phyloP scores from a whole-genome alignment of 2,329 filamentous ascomycete genomes.

The Raffaelea albimanens region DNA sequence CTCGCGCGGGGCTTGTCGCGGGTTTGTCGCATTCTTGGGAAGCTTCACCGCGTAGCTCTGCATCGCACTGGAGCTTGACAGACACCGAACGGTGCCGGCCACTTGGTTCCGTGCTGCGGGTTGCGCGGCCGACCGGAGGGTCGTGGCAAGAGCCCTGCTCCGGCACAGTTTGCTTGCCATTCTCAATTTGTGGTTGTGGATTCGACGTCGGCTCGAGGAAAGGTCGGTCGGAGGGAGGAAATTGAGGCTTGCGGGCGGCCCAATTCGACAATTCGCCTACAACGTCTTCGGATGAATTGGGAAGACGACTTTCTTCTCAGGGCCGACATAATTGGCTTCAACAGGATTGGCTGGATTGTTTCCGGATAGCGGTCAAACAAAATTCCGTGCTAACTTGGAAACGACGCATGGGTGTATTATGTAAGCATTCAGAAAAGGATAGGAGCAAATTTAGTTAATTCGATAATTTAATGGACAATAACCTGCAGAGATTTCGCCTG shows the following conservation, averaged over 20 bases:
- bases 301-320: slow-evolving; percentile 5
- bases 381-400: no score
- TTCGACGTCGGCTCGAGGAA: slow-evolving; percentile 23
- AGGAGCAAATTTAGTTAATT: no score
- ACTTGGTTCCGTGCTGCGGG: background rate
- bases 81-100: slow-evolving; percentile 29
- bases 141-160: slow-evolving; percentile 45
- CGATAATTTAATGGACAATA: no score
- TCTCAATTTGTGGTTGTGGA: slow-evolving; percentile 18
- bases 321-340: slow-evolving; percentile 11
- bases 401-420: no score
- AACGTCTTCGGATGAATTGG: slow-evolving; percentile 3
- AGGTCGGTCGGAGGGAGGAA: slow-evolving; percentile 5
- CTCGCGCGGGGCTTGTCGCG: slow-evolving; percentile 54
- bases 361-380: no score
- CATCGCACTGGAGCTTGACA: slow-evolving; percentile 37
- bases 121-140: slow-evolving; percentile 38
- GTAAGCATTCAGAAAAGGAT: no score
- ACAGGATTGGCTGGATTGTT: slow-evolving; percentile 11
- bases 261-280: slow-evolving; percentile 2
- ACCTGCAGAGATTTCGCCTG: no score
- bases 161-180: slow-evolving; percentile 55
- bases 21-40: slow-evolving; percentile 54
- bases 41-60: slow-evolving; percentile 41
- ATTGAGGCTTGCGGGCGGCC: background rate